phyloP scores from a whole-genome alignment of 345 rosid genomes.

The Excoecaria cochinchinensis region DNA sequence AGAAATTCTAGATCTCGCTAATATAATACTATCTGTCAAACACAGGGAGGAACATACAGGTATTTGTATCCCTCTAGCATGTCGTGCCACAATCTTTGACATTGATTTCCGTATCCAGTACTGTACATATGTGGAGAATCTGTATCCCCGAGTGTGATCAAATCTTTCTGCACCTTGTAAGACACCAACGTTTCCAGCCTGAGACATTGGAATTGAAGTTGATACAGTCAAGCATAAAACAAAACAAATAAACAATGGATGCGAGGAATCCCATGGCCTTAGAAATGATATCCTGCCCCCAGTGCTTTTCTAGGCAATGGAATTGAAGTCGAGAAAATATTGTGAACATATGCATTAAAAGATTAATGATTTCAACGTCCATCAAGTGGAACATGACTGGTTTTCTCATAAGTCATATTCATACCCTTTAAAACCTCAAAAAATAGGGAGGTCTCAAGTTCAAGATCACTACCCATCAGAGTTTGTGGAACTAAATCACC shows the following conservation, averaged over 20 bases:
- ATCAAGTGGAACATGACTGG: background rate
- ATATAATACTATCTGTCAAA: conserved; percentile 4
- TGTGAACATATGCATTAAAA: background rate
- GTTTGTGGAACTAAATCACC: background rate
- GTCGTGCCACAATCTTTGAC: conserved; percentile 53
- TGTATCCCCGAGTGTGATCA: conserved; percentile 77
- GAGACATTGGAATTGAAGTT: conserved; percentile 17
- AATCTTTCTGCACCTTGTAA: conserved; percentile 83
- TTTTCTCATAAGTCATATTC: background rate
- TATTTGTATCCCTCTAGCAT: conserved; percentile 63
- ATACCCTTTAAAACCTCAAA: background rate
- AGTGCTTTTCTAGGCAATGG: background rate
- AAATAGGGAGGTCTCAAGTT: no score
- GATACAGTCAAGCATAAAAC: background rate
- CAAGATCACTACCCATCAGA: background rate
- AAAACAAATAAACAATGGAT: background rate
- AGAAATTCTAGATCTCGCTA: conserved; percentile 9
- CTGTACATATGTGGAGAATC: conserved; percentile 82
- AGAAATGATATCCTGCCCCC: background rate
- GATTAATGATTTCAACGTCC: background rate
- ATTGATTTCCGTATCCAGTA: conserved; percentile 81
- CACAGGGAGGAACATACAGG: conserved; percentile 48
- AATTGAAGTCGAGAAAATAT: background rate
- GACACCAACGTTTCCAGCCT: conserved; percentile 84
- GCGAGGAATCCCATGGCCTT: background rate